Percentiles rank a stretch among this genome's conserved stretches.
phyloP scores from a whole-genome alignment of 1,139 yeast species.

The Scheffersomyces cryptocercus region DNA sequence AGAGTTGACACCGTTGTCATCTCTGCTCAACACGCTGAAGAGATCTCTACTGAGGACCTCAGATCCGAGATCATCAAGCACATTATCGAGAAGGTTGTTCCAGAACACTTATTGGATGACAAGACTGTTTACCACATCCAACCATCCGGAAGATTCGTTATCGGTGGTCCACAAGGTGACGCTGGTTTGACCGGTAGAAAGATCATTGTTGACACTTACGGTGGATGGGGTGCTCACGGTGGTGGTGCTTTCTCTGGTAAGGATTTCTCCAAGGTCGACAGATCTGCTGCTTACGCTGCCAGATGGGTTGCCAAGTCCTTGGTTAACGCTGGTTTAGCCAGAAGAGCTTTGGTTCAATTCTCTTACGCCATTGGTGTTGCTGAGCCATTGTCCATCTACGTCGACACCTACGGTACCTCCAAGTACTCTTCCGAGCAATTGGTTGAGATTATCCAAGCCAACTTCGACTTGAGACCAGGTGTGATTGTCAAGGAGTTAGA shows the following conservation, averaged over 20 bases:
- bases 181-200: slow-evolving; percentile 99
- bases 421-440: slow-evolving; percentile 84
- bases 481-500: slow-evolving; percentile 94
- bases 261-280: slow-evolving; percentile 99
- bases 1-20: slow-evolving; percentile 98
- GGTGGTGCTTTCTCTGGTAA: slow-evolving; percentile 99
- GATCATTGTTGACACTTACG: slow-evolving; percentile 98
- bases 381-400: slow-evolving; percentile 96
- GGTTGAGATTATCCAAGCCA: slow-evolving; percentile 84
- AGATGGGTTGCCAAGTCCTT: slow-evolving; percentile 99
- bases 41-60: slow-evolving; percentile 88
- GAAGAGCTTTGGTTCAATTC: slow-evolving; percentile 97
- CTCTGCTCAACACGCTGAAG: slow-evolving; percentile 97
- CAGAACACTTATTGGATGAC: slow-evolving; percentile 86
- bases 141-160: slow-evolving; percentile 99
- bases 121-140: slow-evolving; percentile 97
- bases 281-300: slow-evolving; percentile 99
- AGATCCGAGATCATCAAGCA: slow-evolving; percentile 76
- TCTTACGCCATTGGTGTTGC: slow-evolving; percentile 99
- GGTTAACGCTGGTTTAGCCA: slow-evolving; percentile 91
- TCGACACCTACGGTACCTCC: slow-evolving; percentile 97
- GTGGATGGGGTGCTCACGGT: slow-evolving; percentile 99
- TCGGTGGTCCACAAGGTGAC: slow-evolving; percentile 99
- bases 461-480: slow-evolving; percentile 99
- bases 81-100: slow-evolving; percentile 88